Conservation (phyloP, 495 filamentous ascomycete species). For the Neurospora tetraspora region DNA sequence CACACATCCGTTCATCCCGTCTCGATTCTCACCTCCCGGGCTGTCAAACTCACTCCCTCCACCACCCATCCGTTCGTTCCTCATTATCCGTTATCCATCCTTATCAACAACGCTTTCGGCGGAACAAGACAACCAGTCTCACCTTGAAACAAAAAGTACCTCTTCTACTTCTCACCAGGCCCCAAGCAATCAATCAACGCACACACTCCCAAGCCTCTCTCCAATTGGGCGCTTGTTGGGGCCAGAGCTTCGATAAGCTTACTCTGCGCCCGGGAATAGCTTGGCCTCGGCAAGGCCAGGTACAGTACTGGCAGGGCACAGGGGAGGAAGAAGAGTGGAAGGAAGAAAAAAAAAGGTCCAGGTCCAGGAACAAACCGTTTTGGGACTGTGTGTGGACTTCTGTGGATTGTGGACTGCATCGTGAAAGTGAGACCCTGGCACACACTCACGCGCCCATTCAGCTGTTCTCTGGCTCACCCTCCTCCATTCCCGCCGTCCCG, state of each 20-base stretch:
- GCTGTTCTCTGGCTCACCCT: background rate
- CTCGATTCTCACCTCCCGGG: background rate
- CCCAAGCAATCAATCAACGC: background rate
- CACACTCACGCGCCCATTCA: background rate
- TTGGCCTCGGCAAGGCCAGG: background rate
- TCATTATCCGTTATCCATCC: background rate
- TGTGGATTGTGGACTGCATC: background rate
- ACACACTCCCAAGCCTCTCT: background rate
- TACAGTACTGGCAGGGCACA: background rate
- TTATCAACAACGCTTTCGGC: background rate
- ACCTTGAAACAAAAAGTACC: background rate
- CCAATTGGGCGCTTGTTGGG: background rate
- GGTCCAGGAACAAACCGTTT: background rate
- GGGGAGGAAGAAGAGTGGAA: background rate
- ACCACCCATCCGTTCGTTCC: background rate
- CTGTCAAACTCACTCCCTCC: background rate
- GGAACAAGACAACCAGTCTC: background rate
- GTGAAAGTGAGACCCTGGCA: background rate
- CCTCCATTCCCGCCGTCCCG: background rate
- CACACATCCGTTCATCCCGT: background rate
- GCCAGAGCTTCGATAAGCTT: background rate
- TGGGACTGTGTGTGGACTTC: background rate
- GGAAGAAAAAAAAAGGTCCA: background rate
- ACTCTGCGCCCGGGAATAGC: background rate
- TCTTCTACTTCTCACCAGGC: background rate